Conservation (phyloP, 441 rosid genomes). For the Brassica hybrid region DNA sequence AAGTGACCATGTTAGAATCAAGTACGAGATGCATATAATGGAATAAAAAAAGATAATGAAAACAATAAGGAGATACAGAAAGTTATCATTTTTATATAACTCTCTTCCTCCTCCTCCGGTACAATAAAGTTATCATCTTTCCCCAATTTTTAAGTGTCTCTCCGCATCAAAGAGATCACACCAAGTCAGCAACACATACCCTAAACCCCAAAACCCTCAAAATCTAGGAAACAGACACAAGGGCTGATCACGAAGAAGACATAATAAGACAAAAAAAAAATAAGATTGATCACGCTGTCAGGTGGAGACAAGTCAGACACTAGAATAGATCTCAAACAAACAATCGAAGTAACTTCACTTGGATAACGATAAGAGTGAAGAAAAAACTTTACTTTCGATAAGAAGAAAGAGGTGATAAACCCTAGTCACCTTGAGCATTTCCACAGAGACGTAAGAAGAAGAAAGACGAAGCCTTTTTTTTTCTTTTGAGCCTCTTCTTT, state of each 20-base stretch:
- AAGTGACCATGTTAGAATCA: background rate
- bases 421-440: slow-evolving; percentile 48
- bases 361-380: slow-evolving; percentile 19
- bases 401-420: slow-evolving; percentile 47
- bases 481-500: slow-evolving; percentile 38
- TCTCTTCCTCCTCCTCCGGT: background rate
- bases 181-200: no score
- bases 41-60: background rate
- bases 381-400: slow-evolving; percentile 30
- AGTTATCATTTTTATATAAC: background rate
- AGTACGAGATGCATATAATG: background rate
- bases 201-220: slow-evolving; percentile 10
- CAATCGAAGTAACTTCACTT: background rate
- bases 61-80: background rate
- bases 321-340: slow-evolving; percentile 31
- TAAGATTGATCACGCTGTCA: slow-evolving; percentile 4
- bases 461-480: slow-evolving; percentile 30
- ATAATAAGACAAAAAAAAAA: background rate
- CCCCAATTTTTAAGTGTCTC: slow-evolving; percentile 10
- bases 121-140: background rate
- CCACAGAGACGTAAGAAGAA: slow-evolving; percentile 24
- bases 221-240: slow-evolving; percentile 35
- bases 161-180: slow-evolving; percentile 18
- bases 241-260: slow-evolving; percentile 25
- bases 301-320: background rate